These are phyloP conservation scores for Eutrema heterophyllum DNA, from an alignment of 345 rosid species.

Conservation along the genomic window DNA sequence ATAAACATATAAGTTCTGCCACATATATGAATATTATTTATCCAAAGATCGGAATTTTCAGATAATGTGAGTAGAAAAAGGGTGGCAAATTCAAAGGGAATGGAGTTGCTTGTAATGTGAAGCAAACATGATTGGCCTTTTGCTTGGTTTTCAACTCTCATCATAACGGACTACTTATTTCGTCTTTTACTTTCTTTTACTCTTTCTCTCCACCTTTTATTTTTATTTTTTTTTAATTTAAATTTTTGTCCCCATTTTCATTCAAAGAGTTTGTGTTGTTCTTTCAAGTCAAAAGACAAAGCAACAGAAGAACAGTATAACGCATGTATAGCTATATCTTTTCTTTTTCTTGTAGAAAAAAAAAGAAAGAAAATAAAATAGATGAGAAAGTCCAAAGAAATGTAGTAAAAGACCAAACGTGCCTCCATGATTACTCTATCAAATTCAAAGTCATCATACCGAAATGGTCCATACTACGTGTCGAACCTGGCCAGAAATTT, in stretches of 20 bases:
- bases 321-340: background rate
- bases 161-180: slow-evolving; percentile 33
- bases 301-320: slow-evolving; percentile 26
- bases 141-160: slow-evolving; percentile 39
- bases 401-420: slow-evolving; percentile 22
- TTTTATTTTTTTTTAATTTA: background rate
- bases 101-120: slow-evolving; percentile 33
- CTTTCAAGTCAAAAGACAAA: slow-evolving; percentile 28
- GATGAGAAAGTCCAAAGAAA: slow-evolving; percentile 26
- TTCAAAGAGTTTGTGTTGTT: background rate
- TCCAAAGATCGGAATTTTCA: background rate
- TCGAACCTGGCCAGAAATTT: slow-evolving; percentile 16
- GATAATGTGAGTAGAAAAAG: slow-evolving; percentile 1
- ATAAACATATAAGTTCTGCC: background rate
- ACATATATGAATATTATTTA: background rate
- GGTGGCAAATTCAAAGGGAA: slow-evolving; percentile 2
- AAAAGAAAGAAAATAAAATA: background rate
- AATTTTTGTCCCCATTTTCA: background rate
- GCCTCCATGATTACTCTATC: slow-evolving; percentile 32
- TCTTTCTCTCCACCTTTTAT: slow-evolving; percentile 9
- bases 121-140: slow-evolving; percentile 34
- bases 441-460: slow-evolving; percentile 28
- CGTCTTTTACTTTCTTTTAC: slow-evolving; percentile 27
- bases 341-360: background rate
- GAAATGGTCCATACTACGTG: slow-evolving; percentile 29